These are phyloP conservation scores for Aspergillus latus DNA, from an alignment of 2,329 filamentous ascomycete species.

Conservation along the genomic window DNA sequence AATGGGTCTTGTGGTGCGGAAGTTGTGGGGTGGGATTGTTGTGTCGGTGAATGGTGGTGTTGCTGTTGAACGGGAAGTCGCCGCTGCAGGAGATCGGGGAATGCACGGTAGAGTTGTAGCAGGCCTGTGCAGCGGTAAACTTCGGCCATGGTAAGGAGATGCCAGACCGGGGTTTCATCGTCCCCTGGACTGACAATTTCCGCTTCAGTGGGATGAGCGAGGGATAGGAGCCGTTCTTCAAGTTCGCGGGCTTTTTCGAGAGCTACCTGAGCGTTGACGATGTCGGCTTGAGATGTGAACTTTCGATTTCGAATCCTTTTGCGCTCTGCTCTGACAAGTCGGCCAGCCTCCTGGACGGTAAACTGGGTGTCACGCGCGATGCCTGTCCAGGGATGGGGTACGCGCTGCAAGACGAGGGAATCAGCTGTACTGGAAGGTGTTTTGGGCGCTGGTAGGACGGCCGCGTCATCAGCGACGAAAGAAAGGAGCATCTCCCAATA, in stretches of 20 bases:
- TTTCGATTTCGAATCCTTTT: conserved; percentile 34
- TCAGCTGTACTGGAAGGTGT: conserved; percentile 24
- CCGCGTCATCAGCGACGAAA: conserved; percentile 49
- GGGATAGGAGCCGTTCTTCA: conserved; percentile 49
- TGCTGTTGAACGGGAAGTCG: conserved; percentile 34
- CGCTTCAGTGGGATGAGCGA: conserved; percentile 48
- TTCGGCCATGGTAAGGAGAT: conserved; percentile 55
- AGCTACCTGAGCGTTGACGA: conserved; percentile 33
- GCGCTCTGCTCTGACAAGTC: conserved; percentile 40
- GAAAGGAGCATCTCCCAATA: conserved; percentile 62
- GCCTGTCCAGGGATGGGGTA: conserved; percentile 42
- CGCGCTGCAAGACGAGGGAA: conserved; percentile 33
- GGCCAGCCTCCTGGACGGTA: conserved; percentile 47
- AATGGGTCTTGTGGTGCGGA: conserved; percentile 19
- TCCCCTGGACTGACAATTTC: conserved; percentile 55
- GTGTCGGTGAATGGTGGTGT: conserved; percentile 9
- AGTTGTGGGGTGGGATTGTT: conserved; percentile 17
- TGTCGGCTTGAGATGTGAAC: conserved; percentile 41
- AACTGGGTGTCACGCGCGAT: conserved; percentile 40
- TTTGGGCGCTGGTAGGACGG: conserved; percentile 25
- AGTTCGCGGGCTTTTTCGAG: conserved; percentile 41
- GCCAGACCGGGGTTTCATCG: conserved; percentile 52
- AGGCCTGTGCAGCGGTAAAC: conserved; percentile 55
- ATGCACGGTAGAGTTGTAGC: conserved; percentile 56
- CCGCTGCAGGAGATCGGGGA: conserved; percentile 51